phyloP scores from a whole-genome alignment of 2,329 filamentous ascomycete species.

The Scedosporium minutisporum region DNA sequence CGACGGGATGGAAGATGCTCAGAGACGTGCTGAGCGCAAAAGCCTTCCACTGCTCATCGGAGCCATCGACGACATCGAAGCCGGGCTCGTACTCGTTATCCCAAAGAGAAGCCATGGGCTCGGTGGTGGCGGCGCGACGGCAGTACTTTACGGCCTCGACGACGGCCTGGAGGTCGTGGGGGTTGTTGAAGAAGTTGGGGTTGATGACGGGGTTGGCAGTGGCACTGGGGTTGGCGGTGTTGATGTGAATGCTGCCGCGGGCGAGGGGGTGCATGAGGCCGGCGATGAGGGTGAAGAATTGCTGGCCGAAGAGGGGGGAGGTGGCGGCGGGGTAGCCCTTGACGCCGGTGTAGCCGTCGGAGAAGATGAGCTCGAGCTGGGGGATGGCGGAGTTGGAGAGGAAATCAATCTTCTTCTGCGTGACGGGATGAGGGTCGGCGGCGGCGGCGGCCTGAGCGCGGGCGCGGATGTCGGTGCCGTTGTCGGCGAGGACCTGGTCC shows the following conservation, averaged over 20 bases:
- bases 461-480: constrained; percentile 16
- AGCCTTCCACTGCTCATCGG: constrained; percentile 24
- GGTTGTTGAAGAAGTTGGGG: constrained; percentile 8
- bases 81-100: constrained; percentile 25
- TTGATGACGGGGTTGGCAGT: constrained; percentile 26
- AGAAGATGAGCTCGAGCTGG: constrained; percentile 19
- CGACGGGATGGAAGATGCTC: constrained; percentile 30
- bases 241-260: constrained; percentile 49
- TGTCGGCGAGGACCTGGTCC: constrained; percentile 24
- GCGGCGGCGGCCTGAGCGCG: constrained; percentile 25
- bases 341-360: constrained; percentile 20
- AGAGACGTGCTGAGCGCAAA: constrained; percentile 24
- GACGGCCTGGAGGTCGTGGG: constrained; percentile 15
- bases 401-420: constrained; percentile 28
- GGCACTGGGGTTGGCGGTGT: constrained; percentile 23
- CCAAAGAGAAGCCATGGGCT: constrained; percentile 21
- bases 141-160: constrained; percentile 21
- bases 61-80: constrained; percentile 16
- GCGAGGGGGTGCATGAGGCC: constrained; percentile 54
- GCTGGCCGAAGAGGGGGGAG: constrained; percentile 17
- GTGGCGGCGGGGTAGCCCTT: constrained; percentile 16
- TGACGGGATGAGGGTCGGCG: constrained; percentile 26
- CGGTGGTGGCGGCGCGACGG: constrained; percentile 19
- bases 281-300: constrained; percentile 37
- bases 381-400: constrained; percentile 19